Evolutionary conservation across 352 stramenopile species (phyloP), one percentile per base, ranked within the genome.

Genomic region (Phytophthora syringae): DNA sequence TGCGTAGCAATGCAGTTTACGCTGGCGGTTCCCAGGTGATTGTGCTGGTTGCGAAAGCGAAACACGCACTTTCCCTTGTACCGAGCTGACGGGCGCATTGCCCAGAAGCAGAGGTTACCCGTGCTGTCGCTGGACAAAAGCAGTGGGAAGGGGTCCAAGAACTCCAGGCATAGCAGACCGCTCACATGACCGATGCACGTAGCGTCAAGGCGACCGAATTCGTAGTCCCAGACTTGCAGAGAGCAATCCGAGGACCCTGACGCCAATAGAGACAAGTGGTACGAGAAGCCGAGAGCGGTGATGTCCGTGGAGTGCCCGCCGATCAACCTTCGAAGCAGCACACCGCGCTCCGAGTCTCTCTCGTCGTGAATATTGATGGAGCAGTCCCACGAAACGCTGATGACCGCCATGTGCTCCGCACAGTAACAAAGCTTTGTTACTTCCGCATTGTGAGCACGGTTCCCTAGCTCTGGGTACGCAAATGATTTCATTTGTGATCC

Each of bases 401-500:
- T 89, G 34, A 97, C 84, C n/a, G 82, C 74, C 70, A 92, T 93
- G 65, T 95, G 81, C 64, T 94, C 86, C 37, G 83, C 78, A 60
- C 82, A 94, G 60, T 97, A 97, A 50, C 84, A 88, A 32, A 97
- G 42, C 24, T 77, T 78, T 21, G 81, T 85, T 30, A 97, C 85
- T 62, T 96, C 87, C 39, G 74, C 76, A n/a, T 42, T 34, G 51
- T 97, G 88, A 5, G 89, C 85, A 24, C 80, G 74, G 52, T 89
- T 84, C 40, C 82, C 76, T 5, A 79, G 54, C 25, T 92, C 81
- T 13, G 78, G 67, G 48, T 94, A 93, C 40, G 77, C 80, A 49
- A 92, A 96, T 9, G 80, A 88, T 70, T 97, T 96, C 88, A 97
- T 96, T 24, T 89, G 77, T 18, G 79, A 81, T 16, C 89, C 90